Evolutionary conservation across 2,329 filamentous ascomycete genomes (phyloP).

Genomic region (Xylariaceae sp.): DNA sequence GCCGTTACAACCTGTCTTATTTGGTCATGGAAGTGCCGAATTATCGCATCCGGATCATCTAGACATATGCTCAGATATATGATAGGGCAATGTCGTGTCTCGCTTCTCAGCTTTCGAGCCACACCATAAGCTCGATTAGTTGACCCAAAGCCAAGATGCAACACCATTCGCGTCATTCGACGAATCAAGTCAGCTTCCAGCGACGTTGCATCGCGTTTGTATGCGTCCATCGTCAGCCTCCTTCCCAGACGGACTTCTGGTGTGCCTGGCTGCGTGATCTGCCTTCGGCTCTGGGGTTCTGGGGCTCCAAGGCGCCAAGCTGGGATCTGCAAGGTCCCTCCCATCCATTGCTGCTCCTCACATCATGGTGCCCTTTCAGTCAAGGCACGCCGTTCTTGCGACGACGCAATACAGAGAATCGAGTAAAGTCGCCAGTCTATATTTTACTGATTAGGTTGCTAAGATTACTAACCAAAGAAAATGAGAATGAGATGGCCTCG

Average conservation of each 20-base stretch:
- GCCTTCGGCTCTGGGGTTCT: neutral
- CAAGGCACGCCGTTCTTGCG: neutral
- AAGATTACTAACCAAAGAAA: neutral
- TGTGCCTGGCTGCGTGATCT: conserved; percentile 1
- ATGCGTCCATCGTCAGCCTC: conserved; percentile 1
- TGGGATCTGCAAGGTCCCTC: conserved; percentile 14
- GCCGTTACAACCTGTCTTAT: conserved; percentile 20
- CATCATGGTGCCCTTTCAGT: neutral
- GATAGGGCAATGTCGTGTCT: conserved; percentile 10
- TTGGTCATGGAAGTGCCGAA: conserved; percentile 14
- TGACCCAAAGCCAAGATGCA: conserved; percentile 2
- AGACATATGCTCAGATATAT: conserved; percentile 6
- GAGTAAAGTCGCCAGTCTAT: neutral
- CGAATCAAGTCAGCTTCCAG: neutral
- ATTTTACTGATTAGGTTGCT: no score
- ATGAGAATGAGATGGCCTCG: neutral
- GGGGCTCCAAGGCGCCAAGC: conserved; percentile 3
- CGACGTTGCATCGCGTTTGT: conserved; percentile 4
- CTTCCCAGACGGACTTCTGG: neutral
- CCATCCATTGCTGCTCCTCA: neutral
- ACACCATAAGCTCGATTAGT: neutral
- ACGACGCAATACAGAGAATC: neutral
- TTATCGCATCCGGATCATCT: conserved; percentile 10
- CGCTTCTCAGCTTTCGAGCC: neutral
- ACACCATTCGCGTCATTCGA: neutral